phyloP scores from a whole-genome alignment of 768 basidiomycete genomes.

The Tricholoma sp. region DNA sequence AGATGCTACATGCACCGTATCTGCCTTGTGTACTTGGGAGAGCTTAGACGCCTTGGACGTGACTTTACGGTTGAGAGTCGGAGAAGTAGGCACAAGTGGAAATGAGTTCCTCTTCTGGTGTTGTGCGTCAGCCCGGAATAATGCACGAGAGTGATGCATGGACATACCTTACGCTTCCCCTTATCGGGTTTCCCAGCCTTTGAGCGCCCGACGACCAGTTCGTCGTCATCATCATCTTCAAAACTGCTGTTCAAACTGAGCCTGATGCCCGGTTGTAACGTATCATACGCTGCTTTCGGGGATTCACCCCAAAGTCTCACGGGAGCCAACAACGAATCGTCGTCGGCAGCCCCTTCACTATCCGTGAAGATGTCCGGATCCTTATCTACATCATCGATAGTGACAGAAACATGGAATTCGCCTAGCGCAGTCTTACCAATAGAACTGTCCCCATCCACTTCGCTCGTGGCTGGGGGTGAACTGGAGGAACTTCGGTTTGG shows the following conservation, averaged over 20 bases:
- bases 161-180: constrained; percentile 22
- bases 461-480: constrained; percentile 43
- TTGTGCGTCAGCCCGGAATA: constrained; percentile 7
- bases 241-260: constrained; percentile 24
- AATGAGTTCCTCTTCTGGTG: constrained; percentile 31
- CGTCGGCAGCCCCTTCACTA: constrained; percentile 31
- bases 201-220: constrained; percentile 20
- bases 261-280: constrained; percentile 37
- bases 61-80: constrained; percentile 37
- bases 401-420: background rate
- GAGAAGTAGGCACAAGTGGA: constrained; percentile 42
- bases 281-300: constrained; percentile 20
- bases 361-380: constrained; percentile 18
- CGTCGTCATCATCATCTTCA: constrained; percentile 26
- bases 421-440: background rate
- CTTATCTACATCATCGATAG: constrained; percentile 5
- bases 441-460: constrained; percentile 28
- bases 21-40: constrained; percentile 16
- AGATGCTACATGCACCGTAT: constrained; percentile 8
- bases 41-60: constrained; percentile 10
- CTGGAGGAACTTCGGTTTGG: constrained; percentile 64
- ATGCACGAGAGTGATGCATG: constrained; percentile 1
- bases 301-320: constrained; percentile 41
- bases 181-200: constrained; percentile 23
- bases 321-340: constrained; percentile 33